Evolutionary conservation across 495 filamentous ascomycete genomes (phyloP), one percentile per base, ranked within the genome.

Genomic region (Astrocystis sublimbata): DNA sequence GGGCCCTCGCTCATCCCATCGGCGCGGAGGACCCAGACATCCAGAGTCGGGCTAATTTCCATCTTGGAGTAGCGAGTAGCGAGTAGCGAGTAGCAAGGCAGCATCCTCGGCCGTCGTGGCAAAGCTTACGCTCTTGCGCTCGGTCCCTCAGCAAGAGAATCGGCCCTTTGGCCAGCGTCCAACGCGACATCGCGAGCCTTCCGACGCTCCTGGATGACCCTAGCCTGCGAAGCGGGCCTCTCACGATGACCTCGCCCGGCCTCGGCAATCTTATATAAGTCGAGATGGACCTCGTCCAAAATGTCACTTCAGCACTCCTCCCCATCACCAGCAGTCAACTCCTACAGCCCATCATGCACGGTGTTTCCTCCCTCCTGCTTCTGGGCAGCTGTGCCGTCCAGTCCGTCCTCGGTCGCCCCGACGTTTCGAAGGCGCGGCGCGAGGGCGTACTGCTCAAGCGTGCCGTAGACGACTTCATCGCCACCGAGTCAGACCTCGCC

Each of bases 391-490:
- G 70, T 65, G 78, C 79, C 67, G 70, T 82, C 24, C 81, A 82
- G 66, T 66, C 75, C 10, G 74, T 77, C 60, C 60, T 84, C 12
- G 75, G 74, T 26, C 73, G 73, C 13, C 79, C 78, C 9, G 70
- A 76, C 17, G 63, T 61, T 24, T 65, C 62, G 52, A 46, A 65
- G 6, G 59, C 64, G 38, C 68, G 69, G 56, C 75, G 79, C 26
- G 75, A 81, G 21, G 70, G 72, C 38, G 68, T 65, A 10, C 61
- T 82, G 46, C 53, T 75, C 49, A 81, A 76, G 70, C 73, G 81
- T 35, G 68, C 73, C 23, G 80, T 85, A 28, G 79, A 83, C 58
- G 71, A 71, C 12, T 90, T 84, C 75, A 82, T 91, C 63, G 58
- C 78, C 33, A 75, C 68, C 7, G 80, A 90, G 65, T 79, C 74